Evolutionary conservation across 441 rosid species (phyloP).

Genomic region (Bruguiera hainesii): DNA sequence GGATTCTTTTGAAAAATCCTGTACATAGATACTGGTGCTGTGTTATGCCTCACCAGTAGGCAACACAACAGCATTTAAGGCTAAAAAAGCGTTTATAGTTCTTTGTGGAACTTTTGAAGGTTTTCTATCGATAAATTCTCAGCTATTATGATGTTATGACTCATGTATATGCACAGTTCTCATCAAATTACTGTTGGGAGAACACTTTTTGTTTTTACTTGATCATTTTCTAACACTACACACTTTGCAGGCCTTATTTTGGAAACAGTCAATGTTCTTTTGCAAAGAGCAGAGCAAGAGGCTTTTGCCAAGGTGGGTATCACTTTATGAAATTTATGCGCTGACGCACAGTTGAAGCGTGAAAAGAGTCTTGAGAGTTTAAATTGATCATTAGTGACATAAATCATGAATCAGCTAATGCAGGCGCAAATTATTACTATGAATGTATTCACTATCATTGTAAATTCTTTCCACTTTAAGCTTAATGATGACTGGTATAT

Average conservation of each 20-base stretch:
- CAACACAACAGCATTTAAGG: too few species aligned
- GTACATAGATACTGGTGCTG: too few species aligned
- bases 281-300: constrained; percentile 69
- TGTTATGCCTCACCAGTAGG: too few species aligned
- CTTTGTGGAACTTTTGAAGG: too few species aligned
- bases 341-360: not conserved
- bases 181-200: not conserved
- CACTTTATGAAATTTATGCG: not conserved
- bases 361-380: too few species aligned
- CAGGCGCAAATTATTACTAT: not conserved
- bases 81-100: too few species aligned
- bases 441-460: not conserved
- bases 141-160: too few species aligned
- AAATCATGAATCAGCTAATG: not conserved
- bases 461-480: not conserved
- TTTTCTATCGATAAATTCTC: too few species aligned
- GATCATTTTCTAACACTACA: not conserved
- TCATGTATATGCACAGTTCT: not conserved
- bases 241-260: constrained; percentile 56
- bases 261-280: constrained; percentile 66
- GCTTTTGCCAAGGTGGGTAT: constrained; percentile 68
- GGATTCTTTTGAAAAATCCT: too few species aligned
- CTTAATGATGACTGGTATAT: not conserved
- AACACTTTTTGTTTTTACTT: not conserved
- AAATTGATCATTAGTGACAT: too few species aligned